Base-by-base conservation (phyloP, 2,329 filamentous ascomycete species). In the Fusarium miscanthi region DNA sequence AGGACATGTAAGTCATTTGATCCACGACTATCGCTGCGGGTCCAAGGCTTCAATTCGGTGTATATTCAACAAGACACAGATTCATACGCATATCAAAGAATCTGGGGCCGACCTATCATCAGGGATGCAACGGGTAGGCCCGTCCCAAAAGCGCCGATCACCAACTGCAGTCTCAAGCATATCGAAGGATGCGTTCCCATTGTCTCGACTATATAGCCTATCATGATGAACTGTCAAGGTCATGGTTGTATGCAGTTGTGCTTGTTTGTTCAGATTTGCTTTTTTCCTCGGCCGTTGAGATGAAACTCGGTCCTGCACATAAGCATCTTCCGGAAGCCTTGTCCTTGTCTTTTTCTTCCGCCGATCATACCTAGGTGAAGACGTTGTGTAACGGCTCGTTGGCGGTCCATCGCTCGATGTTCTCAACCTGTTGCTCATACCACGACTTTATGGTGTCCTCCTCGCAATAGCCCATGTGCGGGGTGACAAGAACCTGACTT, bases 391-490 rank as follows among this genome's bases (percentile, higher is more conserved):
- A 63, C 56, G 72, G 63, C 63, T 78, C 72, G 49, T 68, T 70
- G 53, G 70, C 69, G 31, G 60, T 72, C 84, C 89, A 92, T 48
- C 85, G 82, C 79, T 87, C 84, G 31, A 93, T 72, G 76, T 91
- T 92, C 76, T 88, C 87, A 3, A 87, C 90, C 62, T 89, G 88
- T 80, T 92, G 89, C 66, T 88, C 86, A 80, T 93, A 93, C 91
- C 91, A 93, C 11, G 83, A 82, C 53, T 87, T 84, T 77, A 93
- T 83, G 40, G 88, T 86, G n/a, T 87, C 89, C 66, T 89, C 88
- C 70, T 92, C 90, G 1, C 91, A 90, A 78, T 93, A 94, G 0
- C 92, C 92, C 87, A 92, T 93, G 79, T 94, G 92, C 46, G 92
- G 92, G 54, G 90, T 91, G 70, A 93, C 77, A 21, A 94, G 74